Base-by-base conservation (phyloP, 1,139 yeast species). In the Debaryomyces singareniensis region DNA sequence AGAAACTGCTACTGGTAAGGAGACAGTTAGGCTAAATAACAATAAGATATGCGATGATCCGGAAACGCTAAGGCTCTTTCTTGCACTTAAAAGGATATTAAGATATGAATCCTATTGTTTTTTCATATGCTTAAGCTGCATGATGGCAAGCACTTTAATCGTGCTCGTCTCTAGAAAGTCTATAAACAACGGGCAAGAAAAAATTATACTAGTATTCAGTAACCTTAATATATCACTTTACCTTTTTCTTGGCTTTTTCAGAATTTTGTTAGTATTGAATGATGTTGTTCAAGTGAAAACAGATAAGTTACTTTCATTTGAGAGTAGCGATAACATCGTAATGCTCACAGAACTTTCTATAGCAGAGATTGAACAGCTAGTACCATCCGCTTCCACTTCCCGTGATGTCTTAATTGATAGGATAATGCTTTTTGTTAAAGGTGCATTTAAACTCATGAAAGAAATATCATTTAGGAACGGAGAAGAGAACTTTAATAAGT, bases 151-250 rank as follows among this genome's bases (percentile, higher is more conserved):
- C 3, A 44, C 58, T 2, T 16, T 37, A 1, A 29, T 58, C 13
- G 53, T 61, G 55, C 34, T 53, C 4, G 40, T 45, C 36, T 47
- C 61, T 1, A 42, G 64, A 30, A 37, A 36, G 13, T 42, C 44
- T 31, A 49, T 61, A 3, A 46, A 51, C 1, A 52, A 52, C 11
- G 61, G 55, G 21, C 55, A 46, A n/a, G 28, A 50, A 10, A 39
- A 64, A 20, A 51, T 44, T 29, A 41, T 47, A 18, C 42, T 56
- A 26, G 58, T 58, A 1, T 61, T 61, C 35, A 59, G 49, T 34
- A 52, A 58, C 36, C 46, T 60, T 28, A 59, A 58, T 35, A 50
- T 61, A 24, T 39, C 45, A 9, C 34, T 61, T 13, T 58, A 54
- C 30, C 48, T 53, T 18, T 35, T 51, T 11, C 60, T 62, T 62